Evolutionary conservation across 208 protist species (phyloP).

Genomic region (Crithidia brevicula): DNA sequence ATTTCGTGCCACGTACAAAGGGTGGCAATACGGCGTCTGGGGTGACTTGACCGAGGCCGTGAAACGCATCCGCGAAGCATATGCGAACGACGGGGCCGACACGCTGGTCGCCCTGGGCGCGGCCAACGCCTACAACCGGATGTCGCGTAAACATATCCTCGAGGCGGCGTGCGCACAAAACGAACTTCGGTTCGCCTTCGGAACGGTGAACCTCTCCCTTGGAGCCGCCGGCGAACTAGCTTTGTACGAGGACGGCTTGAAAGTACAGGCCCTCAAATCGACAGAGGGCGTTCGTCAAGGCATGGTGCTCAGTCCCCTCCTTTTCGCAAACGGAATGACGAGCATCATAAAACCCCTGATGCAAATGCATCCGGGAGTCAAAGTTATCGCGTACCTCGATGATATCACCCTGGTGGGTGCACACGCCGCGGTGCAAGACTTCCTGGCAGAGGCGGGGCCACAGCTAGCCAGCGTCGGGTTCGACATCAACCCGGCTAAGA

Average conservation of each 20-base stretch:
- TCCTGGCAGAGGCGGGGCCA: conserved; percentile 15
- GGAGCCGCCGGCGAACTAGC: conserved; percentile 15
- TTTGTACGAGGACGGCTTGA: conserved; percentile 31
- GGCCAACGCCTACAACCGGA: conserved; percentile 40
- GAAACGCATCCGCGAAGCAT: conserved; percentile 2
- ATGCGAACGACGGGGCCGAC: conserved; percentile 1
- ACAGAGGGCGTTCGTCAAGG: conserved; percentile 35
- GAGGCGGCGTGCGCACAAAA: conserved; percentile 5
- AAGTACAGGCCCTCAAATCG: conserved; percentile 12
- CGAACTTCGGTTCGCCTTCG: conserved; percentile 14
- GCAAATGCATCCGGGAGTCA: conserved; percentile 8
- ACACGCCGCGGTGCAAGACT: conserved; percentile 1
- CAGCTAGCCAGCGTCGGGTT: conserved; percentile 24
- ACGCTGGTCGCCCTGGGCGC: conserved; percentile 37
- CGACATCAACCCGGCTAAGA: conserved; percentile 36
- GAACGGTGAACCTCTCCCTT: conserved; percentile 24
- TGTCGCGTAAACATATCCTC: conserved; percentile 15
- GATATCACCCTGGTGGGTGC: conserved; percentile 34
- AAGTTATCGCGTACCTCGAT: conserved; percentile 37
- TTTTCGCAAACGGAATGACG: conserved; percentile 32
- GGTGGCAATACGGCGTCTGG: conserved; percentile 30
- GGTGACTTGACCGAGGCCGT: conserved; percentile 27
- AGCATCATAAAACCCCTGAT: conserved; percentile 1
- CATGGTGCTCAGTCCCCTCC: conserved; percentile 42
- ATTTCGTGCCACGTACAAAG: not conserved